Percentiles rank a stretch among this genome's conserved stretches.
phyloP scores from a whole-genome alignment of 176 grass and related monocot genomes.

The Puccinellia tenuiflora region DNA sequence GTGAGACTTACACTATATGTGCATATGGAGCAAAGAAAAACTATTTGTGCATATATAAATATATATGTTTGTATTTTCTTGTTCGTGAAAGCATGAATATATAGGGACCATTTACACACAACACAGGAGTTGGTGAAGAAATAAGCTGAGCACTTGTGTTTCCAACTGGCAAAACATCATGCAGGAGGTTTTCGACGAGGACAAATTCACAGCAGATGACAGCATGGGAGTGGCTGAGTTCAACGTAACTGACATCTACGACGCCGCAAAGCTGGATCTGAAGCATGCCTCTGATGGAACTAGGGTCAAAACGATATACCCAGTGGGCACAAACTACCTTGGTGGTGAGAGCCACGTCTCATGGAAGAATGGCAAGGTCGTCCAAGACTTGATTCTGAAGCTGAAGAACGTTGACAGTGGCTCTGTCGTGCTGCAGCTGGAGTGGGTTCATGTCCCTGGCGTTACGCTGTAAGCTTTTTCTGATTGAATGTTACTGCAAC shows the following conservation, averaged over 20 bases:
- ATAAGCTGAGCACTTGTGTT: not conserved
- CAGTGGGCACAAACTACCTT: constrained; percentile 56
- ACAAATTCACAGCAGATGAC: constrained; percentile 77
- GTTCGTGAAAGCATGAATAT: not conserved
- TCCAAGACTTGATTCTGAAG: constrained; percentile 71
- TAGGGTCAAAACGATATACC: constrained; percentile 53
- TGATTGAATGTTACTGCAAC: not conserved
- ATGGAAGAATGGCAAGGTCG: constrained; percentile 56
- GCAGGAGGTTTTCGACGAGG: constrained; percentile 83
- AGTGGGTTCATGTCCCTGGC: constrained; percentile 64
- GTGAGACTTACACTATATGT: not conserved
- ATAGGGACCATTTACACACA: not conserved
- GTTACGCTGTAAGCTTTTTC: constrained; percentile 22
- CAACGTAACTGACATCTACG: constrained; percentile 44
- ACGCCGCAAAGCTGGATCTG: constrained; percentile 57
- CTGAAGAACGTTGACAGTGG: constrained; percentile 64
- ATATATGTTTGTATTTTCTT: not conserved
- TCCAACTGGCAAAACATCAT: not conserved
- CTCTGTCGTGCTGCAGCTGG: constrained; percentile 62
- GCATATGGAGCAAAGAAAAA: not conserved
- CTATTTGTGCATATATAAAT: not conserved
- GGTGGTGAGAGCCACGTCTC: constrained; percentile 57
- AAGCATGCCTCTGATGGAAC: constrained; percentile 29
- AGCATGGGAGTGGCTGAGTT: constrained; percentile 65
- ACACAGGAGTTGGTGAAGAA: not conserved